Evolutionary conservation across 1,139 yeast species (phyloP).

Genomic region (Nakaseomyces uthaithaninus): DNA sequence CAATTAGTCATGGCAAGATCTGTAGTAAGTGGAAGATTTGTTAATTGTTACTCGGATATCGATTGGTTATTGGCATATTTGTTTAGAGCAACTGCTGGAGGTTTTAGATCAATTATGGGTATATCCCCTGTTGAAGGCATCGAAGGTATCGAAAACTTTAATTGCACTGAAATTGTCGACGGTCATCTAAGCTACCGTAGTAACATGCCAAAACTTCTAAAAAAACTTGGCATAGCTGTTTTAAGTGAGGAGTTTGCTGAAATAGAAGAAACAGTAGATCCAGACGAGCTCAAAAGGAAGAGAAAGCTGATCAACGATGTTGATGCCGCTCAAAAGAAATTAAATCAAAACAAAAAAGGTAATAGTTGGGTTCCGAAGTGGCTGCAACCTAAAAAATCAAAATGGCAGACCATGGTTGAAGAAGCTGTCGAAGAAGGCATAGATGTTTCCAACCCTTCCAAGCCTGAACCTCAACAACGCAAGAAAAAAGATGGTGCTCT

Average conservation of each 20-base stretch:
- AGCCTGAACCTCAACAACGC: constrained; percentile 7
- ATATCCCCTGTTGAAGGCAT: constrained; percentile 62
- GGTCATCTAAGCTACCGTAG: constrained; percentile 97
- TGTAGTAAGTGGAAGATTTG: constrained; percentile 82
- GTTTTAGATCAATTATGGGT: constrained; percentile 84
- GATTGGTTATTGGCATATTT: constrained; percentile 97
- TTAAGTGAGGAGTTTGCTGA: constrained; percentile 87
- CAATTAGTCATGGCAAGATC: constrained; percentile 74
- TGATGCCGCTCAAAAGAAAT: constrained; percentile 69
- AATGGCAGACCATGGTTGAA: constrained; percentile 81
- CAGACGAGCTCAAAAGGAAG: constrained; percentile 74
- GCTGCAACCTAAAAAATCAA: constrained; percentile 57
- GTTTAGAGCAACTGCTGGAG: constrained; percentile 94
- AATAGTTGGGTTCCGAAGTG: constrained; percentile 50
- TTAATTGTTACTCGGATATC: constrained; percentile 82
- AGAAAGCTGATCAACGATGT: constrained; percentile 74
- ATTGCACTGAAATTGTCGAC: constrained; percentile 77
- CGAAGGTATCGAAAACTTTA: constrained; percentile 70
- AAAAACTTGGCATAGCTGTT: constrained; percentile 68
- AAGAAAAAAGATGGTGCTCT: constrained; percentile 21
- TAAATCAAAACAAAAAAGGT: constrained; percentile 38
- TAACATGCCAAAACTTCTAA: constrained; percentile 76
- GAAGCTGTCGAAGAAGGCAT: constrained; percentile 25
- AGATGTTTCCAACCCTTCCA: constrained; percentile 11
- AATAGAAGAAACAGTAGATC: constrained; percentile 85